Percentiles rank a stretch among this genome's conserved stretches.
Conservation (phyloP, 345 rosid species). For the Physaria fendleri region DNA sequence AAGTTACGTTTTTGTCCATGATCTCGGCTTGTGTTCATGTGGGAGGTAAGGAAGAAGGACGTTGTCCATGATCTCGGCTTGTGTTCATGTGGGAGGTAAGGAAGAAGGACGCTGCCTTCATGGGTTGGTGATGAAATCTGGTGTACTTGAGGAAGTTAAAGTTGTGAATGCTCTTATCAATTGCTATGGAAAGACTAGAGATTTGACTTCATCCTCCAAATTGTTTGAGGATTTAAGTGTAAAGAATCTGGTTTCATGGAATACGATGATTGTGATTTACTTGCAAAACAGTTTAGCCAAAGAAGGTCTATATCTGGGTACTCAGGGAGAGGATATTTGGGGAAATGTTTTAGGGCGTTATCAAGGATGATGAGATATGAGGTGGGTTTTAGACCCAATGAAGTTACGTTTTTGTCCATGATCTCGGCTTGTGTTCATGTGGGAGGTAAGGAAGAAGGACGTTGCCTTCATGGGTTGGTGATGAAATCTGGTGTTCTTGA, state of each 20-base stretch:
- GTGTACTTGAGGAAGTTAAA: constrained; percentile 43
- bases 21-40: constrained; percentile 43
- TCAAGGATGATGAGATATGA: constrained; percentile 41
- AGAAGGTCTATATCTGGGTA: constrained; percentile 49
- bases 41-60: constrained; percentile 39
- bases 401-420: constrained; percentile 45
- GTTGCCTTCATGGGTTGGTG: too few relatives aligned
- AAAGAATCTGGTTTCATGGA: constrained; percentile 59
- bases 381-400: constrained; percentile 38
- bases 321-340: constrained; percentile 35
- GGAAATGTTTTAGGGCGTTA: constrained; percentile 32
- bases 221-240: constrained; percentile 41
- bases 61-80: too few relatives aligned
- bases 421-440: constrained; percentile 43
- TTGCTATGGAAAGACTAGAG: constrained; percentile 50
- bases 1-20: constrained; percentile 45
- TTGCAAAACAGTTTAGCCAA: constrained; percentile 31
- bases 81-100: constrained; percentile 26
- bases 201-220: constrained; percentile 32
- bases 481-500: too few relatives aligned
- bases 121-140: constrained; percentile 45
- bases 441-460: constrained; percentile 39
- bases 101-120: constrained; percentile 49
- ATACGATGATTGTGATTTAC: constrained; percentile 44
- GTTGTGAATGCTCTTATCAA: constrained; percentile 49